Percentiles rank a stretch among this genome's conserved stretches.
These are phyloP conservation scores for Fusarium algeriense DNA, from an alignment of 2,329 filamentous ascomycete genomes.

Conservation along the genomic window DNA sequence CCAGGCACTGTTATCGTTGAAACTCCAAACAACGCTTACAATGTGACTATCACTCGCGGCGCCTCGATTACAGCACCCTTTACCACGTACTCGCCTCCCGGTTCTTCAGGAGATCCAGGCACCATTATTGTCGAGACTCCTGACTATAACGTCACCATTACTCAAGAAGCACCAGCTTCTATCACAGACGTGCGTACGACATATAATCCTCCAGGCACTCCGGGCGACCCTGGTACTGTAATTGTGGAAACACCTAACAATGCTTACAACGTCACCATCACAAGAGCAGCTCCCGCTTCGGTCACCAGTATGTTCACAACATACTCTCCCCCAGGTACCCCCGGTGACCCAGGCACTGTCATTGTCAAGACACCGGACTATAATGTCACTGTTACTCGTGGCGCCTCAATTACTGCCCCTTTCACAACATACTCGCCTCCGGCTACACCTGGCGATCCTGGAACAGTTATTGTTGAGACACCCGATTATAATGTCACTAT, in stretches of 20 bases:
- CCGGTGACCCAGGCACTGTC: conserved; percentile 27
- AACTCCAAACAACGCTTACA: conserved; percentile 22
- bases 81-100: conserved; percentile 15
- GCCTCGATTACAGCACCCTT: neutral
- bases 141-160: conserved; percentile 32
- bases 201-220: conserved; percentile 14
- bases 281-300: conserved; percentile 14
- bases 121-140: conserved; percentile 29
- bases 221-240: conserved; percentile 29
- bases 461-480: conserved; percentile 17
- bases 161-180: conserved; percentile 10
- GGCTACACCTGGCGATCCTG: conserved; percentile 12
- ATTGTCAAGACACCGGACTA: conserved; percentile 27
- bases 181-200: conserved; percentile 13
- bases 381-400: conserved; percentile 23
- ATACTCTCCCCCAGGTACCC: conserved; percentile 17
- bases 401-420: conserved; percentile 4
- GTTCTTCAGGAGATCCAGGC: conserved; percentile 21
- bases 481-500: conserved; percentile 19
- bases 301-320: conserved; percentile 15
- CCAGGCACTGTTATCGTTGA: conserved; percentile 28
- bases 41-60: conserved; percentile 23
- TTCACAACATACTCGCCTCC: conserved; percentile 18
- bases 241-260: conserved; percentile 28
- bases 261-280: conserved; percentile 28